Base-by-base conservation (phyloP, 140 eudicot species). In the Flaveria floridana region DNA sequence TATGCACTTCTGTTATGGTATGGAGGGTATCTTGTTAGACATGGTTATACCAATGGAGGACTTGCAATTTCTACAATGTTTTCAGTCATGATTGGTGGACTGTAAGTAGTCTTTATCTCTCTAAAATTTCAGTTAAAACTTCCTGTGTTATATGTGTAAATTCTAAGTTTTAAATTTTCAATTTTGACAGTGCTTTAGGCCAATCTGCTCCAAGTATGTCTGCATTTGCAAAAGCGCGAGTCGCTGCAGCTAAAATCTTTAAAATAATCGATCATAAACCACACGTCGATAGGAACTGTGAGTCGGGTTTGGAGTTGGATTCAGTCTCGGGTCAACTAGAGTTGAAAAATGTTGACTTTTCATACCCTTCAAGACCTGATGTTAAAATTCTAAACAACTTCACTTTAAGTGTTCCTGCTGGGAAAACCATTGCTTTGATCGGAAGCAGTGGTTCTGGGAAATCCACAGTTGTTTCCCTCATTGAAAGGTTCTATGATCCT, bases 391-490 rank as follows among this genome's bases (percentile, higher is more conserved):
- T 91, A 12, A 87, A 78, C 82, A 85, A 82, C 52, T 89, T 91
- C 75, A 65, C 85, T 16, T 76, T 91, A 6, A 72, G 50, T 52
- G 91, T 91, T n/a, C 95, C 96, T 26, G 86, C 97, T 18, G 97
- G 97, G 21, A 89, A 91, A 77, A 91, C 97, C 67, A 84, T 91
- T 23, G 97, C 97, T 57, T 75, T 91, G 65, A 94, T 91, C 23
- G 97, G 97, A 76, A 89, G 96, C 78, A 91, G 97, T 57, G 97
- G 97, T 37, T 89, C 97, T 7, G 97, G 97, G n/a, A 91, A 91
- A 75, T 85, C 91, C 61, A 91, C 97, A 0, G 91, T 91, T 10
- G 97, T 91, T 16, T 87, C 96, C 66, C 95, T 91, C 52, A 85
- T 91, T 21, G 96, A 91, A 81, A 87, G 97, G 80, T 91, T 91